These are phyloP conservation scores for Aegilops longissima DNA, from an alignment of 176 grass and related monocot genomes.

Conservation along the genomic window DNA sequence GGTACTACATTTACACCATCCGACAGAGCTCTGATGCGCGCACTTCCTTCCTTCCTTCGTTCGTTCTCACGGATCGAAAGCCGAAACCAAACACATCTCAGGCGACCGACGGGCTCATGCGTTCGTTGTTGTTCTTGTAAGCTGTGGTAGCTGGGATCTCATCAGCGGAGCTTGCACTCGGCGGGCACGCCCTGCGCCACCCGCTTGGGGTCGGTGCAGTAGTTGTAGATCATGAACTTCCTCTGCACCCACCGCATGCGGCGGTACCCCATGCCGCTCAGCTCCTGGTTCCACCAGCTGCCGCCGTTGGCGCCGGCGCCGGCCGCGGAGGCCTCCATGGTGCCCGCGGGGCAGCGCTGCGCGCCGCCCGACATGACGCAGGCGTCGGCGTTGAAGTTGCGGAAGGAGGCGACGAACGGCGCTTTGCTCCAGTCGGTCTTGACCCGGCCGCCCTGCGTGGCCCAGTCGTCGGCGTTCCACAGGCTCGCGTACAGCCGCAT, in stretches of 20 bases:
- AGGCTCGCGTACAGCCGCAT: slow-evolving; percentile 74
- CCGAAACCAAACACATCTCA: not conserved
- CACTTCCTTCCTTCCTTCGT: not conserved
- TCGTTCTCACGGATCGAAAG: not conserved
- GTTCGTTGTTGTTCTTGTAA: not conserved
- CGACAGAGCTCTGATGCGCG: not conserved
- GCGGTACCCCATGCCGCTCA: slow-evolving; percentile 45
- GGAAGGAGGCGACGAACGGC: slow-evolving; percentile 66
- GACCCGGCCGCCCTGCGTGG: slow-evolving; percentile 64
- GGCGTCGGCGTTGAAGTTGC: slow-evolving; percentile 43
- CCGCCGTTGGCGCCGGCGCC: not conserved
- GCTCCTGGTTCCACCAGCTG: slow-evolving; percentile 71
- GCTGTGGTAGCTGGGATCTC: not conserved
- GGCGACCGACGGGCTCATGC: not conserved
- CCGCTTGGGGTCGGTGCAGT: slow-evolving; percentile 66
- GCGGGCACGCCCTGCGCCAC: slow-evolving; percentile 60
- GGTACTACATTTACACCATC: slow-evolving; percentile 28
- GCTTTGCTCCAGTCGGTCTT: slow-evolving; percentile 75
- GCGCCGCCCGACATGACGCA: slow-evolving; percentile 31
- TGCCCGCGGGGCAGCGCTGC: slow-evolving; percentile 33
- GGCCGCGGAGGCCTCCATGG: not conserved
- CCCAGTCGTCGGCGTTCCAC: slow-evolving; percentile 83
- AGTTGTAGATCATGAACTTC: slow-evolving; percentile 91
- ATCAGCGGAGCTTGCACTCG: slow-evolving; percentile 61
- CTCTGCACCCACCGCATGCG: slow-evolving; percentile 61